Percentiles rank a stretch among this genome's conserved stretches.
Conservation (phyloP, 768 basidiomycete species). For the Dioszegia crocea region DNA sequence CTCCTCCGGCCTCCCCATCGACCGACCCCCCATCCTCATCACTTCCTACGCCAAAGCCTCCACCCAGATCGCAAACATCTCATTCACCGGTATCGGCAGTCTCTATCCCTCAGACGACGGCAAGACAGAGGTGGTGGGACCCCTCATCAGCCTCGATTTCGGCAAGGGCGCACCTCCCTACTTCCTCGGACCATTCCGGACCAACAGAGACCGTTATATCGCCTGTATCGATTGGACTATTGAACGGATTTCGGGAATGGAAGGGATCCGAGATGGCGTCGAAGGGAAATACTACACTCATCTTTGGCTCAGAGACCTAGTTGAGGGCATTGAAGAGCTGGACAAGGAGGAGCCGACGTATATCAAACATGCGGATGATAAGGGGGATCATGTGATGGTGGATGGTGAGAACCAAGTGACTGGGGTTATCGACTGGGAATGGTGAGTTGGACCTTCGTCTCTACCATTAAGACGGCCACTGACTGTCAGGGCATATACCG, state of each 20-base stretch:
- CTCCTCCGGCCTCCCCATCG: background rate
- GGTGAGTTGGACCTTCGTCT: slow-evolving; percentile 8
- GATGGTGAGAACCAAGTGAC: slow-evolving; percentile 29
- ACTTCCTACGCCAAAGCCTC: background rate
- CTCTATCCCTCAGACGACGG: background rate
- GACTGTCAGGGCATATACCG: slow-evolving; percentile 7
- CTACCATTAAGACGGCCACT: no score
- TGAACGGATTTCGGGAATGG: background rate
- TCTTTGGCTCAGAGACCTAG: background rate
- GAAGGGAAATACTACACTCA: background rate
- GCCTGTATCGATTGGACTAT: background rate
- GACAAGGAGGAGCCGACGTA: slow-evolving; percentile 13
- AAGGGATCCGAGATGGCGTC: background rate
- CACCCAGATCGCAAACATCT: background rate
- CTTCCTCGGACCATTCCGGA: slow-evolving; percentile 5
- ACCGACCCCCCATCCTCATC: background rate
- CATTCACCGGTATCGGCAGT: background rate
- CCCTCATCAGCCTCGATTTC: slow-evolving; percentile 4
- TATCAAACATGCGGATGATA: slow-evolving; percentile 30
- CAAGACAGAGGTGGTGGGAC: background rate
- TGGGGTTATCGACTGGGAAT: slow-evolving; percentile 49
- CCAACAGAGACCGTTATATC: background rate
- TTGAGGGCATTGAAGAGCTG: background rate
- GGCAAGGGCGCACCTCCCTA: background rate
- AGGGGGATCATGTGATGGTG: slow-evolving; percentile 41